A percentile compares a stretch with the other conserved stretches of the same genome.
Conservation (phyloP, 2,329 filamentous ascomycete species). For the Akanthomyces uredinophilus region DNA sequence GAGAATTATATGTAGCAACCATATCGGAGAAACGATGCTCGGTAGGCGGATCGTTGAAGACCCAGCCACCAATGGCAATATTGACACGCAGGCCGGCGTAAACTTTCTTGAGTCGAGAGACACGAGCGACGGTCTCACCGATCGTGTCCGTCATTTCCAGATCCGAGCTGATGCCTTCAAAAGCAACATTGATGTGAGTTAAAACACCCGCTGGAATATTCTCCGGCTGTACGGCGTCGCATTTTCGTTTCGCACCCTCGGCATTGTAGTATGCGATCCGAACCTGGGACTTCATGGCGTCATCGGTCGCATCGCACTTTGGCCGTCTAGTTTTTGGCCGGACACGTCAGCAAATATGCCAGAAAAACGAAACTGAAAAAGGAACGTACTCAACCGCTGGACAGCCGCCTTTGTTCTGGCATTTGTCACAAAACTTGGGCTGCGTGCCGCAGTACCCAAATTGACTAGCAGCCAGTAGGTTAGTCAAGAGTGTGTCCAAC, state of each 20-base stretch:
- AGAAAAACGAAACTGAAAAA: too few species aligned
- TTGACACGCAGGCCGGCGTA: conserved; percentile 2
- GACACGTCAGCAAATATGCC: too few species aligned
- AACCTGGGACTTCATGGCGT: background rate
- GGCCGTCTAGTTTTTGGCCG: background rate
- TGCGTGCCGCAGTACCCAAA: conserved; percentile 14
- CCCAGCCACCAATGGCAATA: conserved; percentile 31
- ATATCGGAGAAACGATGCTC: conserved; percentile 17
- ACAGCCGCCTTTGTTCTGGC: conserved; percentile 17
- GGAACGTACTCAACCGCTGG: background rate
- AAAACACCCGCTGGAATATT: conserved; percentile 4
- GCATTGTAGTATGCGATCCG: conserved; percentile 12
- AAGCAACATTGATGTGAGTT: conserved; percentile 13
- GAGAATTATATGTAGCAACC: background rate
- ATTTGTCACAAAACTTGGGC: conserved; percentile 21
- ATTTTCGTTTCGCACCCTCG: conserved; percentile 1
- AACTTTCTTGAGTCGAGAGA: background rate
- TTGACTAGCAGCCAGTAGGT: background rate
- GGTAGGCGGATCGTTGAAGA: conserved; percentile 33
- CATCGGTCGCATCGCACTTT: background rate
- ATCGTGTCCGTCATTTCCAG: conserved; percentile 3
- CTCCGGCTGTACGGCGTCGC: conserved; percentile 12
- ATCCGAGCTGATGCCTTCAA: conserved; percentile 5
- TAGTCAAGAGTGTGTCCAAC: background rate
- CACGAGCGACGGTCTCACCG: conserved; percentile 2